These are phyloP conservation scores for Rhytidhysteron rufulum DNA, from an alignment of 2,329 filamentous ascomycete genomes.

Conservation along the genomic window DNA sequence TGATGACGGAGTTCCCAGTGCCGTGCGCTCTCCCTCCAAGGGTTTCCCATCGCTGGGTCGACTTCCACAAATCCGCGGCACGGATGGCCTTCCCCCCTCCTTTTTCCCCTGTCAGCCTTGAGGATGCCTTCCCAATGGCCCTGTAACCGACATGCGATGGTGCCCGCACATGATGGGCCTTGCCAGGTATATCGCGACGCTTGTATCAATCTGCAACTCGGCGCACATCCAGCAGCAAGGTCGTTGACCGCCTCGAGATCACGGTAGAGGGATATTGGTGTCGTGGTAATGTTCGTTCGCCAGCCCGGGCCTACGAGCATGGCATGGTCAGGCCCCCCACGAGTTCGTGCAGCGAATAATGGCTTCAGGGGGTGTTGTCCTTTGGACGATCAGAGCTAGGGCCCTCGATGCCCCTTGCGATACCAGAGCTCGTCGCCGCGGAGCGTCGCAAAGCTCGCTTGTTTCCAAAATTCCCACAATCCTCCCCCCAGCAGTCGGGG, in stretches of 20 bases:
- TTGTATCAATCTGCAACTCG: background rate
- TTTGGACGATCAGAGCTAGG: background rate
- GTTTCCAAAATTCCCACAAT: too few species aligned
- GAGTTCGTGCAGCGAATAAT: too few species aligned
- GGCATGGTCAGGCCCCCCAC: too few species aligned
- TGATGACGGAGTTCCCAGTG: conserved; percentile 17
- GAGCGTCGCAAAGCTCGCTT: too few species aligned
- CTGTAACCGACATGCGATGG: background rate
- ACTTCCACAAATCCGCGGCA: too few species aligned
- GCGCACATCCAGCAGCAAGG: background rate
- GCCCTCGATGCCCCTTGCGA: background rate
- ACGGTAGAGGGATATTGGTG: background rate
- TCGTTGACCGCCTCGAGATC: background rate
- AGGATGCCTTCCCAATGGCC: background rate
- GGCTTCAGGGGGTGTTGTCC: background rate
- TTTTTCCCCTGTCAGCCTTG: too few species aligned
- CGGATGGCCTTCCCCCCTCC: background rate
- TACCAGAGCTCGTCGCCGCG: too few species aligned
- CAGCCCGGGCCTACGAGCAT: too few species aligned
- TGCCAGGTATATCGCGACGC: background rate
- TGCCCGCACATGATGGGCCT: background rate
- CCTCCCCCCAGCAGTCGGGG: too few species aligned
- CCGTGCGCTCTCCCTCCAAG: conserved; percentile 9
- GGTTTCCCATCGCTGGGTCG: conserved; percentile 13
- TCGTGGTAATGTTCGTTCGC: background rate